These are phyloP conservation scores for Alternaria triticimaculans DNA, from an alignment of 2,329 filamentous ascomycete species.

Conservation along the genomic window DNA sequence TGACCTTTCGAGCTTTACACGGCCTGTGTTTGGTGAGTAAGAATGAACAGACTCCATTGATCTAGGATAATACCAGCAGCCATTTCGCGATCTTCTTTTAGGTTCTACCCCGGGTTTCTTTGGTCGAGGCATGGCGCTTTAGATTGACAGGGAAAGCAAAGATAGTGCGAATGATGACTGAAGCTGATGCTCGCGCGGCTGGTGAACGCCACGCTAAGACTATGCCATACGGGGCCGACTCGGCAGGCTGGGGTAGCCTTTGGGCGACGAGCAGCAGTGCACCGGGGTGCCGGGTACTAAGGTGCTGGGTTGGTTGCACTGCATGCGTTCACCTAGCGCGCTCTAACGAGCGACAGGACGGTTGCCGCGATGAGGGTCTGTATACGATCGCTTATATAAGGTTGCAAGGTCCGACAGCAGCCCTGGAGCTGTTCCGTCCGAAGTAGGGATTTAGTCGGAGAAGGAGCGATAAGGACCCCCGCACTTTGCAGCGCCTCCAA, in stretches of 20 bases:
- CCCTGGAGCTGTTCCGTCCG: background rate
- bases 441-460: background rate
- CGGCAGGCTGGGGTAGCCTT: conserved; percentile 6
- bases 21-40: conserved; percentile 60
- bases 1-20: conserved; percentile 79
- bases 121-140: conserved; percentile 65
- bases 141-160: background rate
- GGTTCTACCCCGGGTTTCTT: conserved; percentile 70
- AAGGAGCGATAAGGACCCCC: conserved; percentile 18
- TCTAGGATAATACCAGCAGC: conserved; percentile 64
- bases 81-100: conserved; percentile 71
- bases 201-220: background rate
- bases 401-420: background rate
- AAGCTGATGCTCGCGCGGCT: background rate
- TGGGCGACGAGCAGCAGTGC: conserved; percentile 1
- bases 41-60: background rate
- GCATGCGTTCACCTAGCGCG: conserved; percentile 12
- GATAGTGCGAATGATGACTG: background rate
- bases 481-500: conserved; percentile 17
- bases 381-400: background rate
- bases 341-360: conserved; percentile 14
- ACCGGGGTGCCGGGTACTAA: conserved; percentile 12
- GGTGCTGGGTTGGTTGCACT: background rate
- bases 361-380: background rate
- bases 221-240: conserved; percentile 4